These are phyloP conservation scores for Fusarium sp. DNA, from an alignment of 2,329 filamentous ascomycete species.

Conservation along the genomic window DNA sequence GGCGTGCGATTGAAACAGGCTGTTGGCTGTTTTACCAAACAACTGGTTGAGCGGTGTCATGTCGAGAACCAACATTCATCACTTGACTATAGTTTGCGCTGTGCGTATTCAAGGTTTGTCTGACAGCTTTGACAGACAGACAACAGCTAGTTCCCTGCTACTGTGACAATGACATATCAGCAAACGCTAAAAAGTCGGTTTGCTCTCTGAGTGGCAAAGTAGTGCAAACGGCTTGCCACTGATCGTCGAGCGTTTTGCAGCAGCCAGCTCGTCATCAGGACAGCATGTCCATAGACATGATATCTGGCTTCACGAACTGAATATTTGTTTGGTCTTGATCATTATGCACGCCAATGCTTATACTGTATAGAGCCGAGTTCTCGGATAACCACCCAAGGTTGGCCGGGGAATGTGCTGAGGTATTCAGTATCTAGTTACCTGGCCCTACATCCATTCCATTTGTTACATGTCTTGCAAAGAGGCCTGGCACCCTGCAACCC, in stretches of 20 bases:
- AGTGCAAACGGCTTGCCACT: constrained; percentile 2
- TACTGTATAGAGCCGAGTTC: neutral
- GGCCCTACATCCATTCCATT: constrained; percentile 24
- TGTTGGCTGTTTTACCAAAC: neutral
- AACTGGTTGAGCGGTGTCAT: neutral
- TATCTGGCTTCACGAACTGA: neutral
- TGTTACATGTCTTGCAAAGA: constrained; percentile 8
- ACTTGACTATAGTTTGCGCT: neutral
- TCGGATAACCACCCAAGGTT: constrained; percentile 10
- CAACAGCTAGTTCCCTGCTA: neutral
- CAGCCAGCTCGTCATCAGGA: neutral
- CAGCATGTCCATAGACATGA: neutral
- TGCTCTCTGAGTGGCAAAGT: constrained; percentile 1
- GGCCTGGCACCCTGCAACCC: neutral
- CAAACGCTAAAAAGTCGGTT: neutral
- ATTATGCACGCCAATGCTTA: constrained; percentile 10
- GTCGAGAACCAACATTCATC: neutral
- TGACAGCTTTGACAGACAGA: constrained; percentile 18
- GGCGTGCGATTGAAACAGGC: constrained; percentile 15
- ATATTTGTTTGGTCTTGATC: neutral
- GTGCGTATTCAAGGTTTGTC: constrained; percentile 2
- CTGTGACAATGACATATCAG: neutral
- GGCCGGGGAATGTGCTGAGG: constrained; percentile 20
- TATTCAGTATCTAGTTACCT: constrained; percentile 13
- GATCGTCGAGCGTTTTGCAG: constrained; percentile 5